Conservation (phyloP, 2,329 filamentous ascomycete species). For the Pseudogymnoascus sp. region DNA sequence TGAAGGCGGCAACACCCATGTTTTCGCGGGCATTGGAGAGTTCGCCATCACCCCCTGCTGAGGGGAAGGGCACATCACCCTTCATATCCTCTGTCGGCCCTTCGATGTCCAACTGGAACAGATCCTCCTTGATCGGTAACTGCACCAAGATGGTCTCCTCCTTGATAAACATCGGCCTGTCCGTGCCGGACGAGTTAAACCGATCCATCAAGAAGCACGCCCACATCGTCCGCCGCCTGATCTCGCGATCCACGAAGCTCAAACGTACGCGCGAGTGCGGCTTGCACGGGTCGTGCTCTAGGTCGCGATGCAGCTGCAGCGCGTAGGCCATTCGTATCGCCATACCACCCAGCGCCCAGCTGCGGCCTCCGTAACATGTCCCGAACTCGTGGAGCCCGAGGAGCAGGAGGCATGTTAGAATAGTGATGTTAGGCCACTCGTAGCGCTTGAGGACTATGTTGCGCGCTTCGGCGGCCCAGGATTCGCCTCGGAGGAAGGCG, state of each 20-base stretch:
- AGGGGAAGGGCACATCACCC: conserved; percentile 59
- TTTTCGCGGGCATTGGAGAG: conserved; percentile 65
- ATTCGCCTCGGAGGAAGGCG: conserved; percentile 80
- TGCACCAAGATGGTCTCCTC: conserved; percentile 86
- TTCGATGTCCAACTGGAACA: conserved; percentile 86
- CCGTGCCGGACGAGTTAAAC: conserved; percentile 92
- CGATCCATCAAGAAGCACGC: conserved; percentile 96
- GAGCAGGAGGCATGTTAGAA: conserved; percentile 81
- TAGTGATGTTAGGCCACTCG: conserved; percentile 93
- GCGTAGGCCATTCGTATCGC: conserved; percentile 97
- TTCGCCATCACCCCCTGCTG: conserved; percentile 56
- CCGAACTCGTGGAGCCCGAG: conserved; percentile 93
- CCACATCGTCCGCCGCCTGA: conserved; percentile 93
- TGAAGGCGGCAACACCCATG: conserved; percentile 91
- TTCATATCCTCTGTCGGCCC: conserved; percentile 78
- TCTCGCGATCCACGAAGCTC: conserved; percentile 89
- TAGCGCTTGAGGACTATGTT: conserved; percentile 82
- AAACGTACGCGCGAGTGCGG: conserved; percentile 56
- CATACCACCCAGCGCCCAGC: conserved; percentile 92
- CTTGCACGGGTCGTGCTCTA: conserved; percentile 64
- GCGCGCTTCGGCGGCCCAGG: conserved; percentile 82
- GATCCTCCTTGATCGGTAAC: conserved; percentile 80
- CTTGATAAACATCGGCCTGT: conserved; percentile 83
- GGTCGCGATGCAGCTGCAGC: conserved; percentile 83
- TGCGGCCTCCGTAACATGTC: conserved; percentile 90